Evolutionary conservation across 345 rosid genomes (phyloP).

Genomic region (Chamaenerion angustifolium): DNA sequence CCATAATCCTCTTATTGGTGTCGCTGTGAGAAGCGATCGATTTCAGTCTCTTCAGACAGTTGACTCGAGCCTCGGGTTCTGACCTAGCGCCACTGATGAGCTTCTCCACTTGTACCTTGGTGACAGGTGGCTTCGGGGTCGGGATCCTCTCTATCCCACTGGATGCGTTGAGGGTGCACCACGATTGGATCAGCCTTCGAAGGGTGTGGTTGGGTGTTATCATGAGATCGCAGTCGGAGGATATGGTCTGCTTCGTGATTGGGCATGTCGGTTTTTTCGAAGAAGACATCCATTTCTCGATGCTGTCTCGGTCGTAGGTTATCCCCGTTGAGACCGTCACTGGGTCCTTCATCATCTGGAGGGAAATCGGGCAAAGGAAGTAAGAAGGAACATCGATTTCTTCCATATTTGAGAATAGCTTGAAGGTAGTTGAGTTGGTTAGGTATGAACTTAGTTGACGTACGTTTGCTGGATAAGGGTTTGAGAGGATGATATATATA

Average conservation of each 20-base stretch:
- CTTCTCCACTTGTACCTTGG: conserved; percentile 40
- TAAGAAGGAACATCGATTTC: no score
- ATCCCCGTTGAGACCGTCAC: conserved; percentile 24
- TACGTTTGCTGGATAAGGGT: no score
- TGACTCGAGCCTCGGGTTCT: conserved; percentile 27
- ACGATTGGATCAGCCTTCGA: conserved; percentile 73
- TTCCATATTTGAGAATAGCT: no score
- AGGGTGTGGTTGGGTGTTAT: conserved; percentile 74
- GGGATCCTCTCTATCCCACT: conserved; percentile 75
- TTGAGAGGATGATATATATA: no score
- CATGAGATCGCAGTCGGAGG: conserved; percentile 28
- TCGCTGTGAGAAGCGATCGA: conserved; percentile 39
- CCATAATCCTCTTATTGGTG: conserved; percentile 56
- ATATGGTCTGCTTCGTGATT: conserved; percentile 53
- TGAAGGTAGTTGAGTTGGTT: no score
- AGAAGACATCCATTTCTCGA: conserved; percentile 23
- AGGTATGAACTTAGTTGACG: no score
- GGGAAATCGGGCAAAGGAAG: conserved; percentile 30
- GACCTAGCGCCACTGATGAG: conserved; percentile 34
- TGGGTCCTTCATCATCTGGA: conserved; percentile 30
- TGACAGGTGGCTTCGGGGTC: conserved; percentile 66
- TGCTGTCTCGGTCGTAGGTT: conserved; percentile 29
- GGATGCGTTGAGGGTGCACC: conserved; percentile 81
- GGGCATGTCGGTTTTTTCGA: conserved; percentile 11
- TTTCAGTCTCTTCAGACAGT: conserved; percentile 38